Evolutionary conservation across 306 rosid genomes (phyloP), one percentile per base, ranked within the genome.

Genomic region (Citrullus colocynthis): DNA sequence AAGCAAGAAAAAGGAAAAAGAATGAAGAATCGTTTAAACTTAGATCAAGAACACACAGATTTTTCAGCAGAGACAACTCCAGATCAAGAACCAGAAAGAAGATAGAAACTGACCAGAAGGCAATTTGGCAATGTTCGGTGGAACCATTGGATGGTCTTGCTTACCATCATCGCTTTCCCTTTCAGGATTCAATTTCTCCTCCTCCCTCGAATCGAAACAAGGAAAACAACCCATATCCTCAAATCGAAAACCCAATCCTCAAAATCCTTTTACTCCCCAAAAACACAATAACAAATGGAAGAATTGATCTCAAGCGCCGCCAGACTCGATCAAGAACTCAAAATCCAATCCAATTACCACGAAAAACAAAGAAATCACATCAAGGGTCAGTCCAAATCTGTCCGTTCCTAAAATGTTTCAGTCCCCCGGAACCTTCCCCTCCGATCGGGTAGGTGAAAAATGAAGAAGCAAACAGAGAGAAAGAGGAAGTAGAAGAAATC

Each of bases 201-300:
- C 98, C 84, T 93, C 98, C 87, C 80, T 88, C 60, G 97, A 89
- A 90, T 93, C 98, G 82, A 93, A 93, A 85, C 97, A 93, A 42
- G 98, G 82, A 86, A 93, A 93, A 76, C 98, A 93, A 63, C 98
- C 93, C 98, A 93, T 93, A 69, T 74, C 79, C 16, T 80, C 78
- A 78, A 89, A 80, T 78, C 77, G 64, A 81, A 78, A 18, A 17
- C 32, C 78, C 72, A 69, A 17, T 39, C 62, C 37, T 51, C 16
- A 21, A 66, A 77, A 59, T 72, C 80, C 20, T 30, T 62, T 32
- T 10, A 28, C 49, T 52, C 42, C 54, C 49, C 73, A 56, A 57
- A 63, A 59, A 78, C 32, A 66, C 56, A 60, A 80, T 82, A 81
- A 5, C 11, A 51, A 44, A 21, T 8, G 55, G 20, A 41, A 52